A percentile compares a stretch with the other conserved stretches of the same genome.
These are phyloP conservation scores for Candida sp. DNA, from an alignment of 1,139 yeast species.

Conservation along the genomic window DNA sequence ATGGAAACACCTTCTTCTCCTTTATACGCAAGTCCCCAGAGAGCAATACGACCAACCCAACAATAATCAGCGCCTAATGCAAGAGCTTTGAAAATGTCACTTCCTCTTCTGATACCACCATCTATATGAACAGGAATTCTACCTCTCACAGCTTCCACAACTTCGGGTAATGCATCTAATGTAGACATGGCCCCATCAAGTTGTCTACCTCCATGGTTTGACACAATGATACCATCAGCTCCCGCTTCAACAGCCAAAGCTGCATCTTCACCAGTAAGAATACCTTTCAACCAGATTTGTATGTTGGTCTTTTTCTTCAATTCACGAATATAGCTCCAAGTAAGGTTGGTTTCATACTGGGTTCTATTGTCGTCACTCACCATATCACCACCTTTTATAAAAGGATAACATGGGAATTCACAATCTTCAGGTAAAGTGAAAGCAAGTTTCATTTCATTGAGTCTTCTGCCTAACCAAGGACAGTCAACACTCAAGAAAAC, in stretches of 20 bases:
- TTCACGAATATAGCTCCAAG: slow-evolving; percentile 17
- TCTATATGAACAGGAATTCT: slow-evolving; percentile 46
- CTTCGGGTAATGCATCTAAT: slow-evolving; percentile 46
- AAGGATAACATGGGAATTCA: background rate
- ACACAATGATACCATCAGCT: slow-evolving; percentile 47
- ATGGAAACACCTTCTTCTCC: slow-evolving; percentile 48
- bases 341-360: slow-evolving; percentile 12
- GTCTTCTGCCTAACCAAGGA: slow-evolving; percentile 21
- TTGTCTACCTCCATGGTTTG: slow-evolving; percentile 59
- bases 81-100: slow-evolving; percentile 51
- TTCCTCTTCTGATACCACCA: slow-evolving; percentile 56
- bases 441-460: slow-evolving; percentile 19
- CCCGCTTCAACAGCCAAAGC: slow-evolving; percentile 43
- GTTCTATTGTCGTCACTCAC: slow-evolving; percentile 13
- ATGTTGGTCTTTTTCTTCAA: slow-evolving; percentile 18
- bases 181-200: slow-evolving; percentile 48
- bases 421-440: background rate
- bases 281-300: slow-evolving; percentile 47
- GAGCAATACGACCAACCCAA: slow-evolving; percentile 49
- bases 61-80: slow-evolving; percentile 58
- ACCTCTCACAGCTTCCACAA: slow-evolving; percentile 36
- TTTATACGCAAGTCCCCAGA: slow-evolving; percentile 45
- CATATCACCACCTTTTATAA: slow-evolving; percentile 5
- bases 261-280: slow-evolving; percentile 50
- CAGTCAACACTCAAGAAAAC: slow-evolving; percentile 26